Evolutionary conservation across 352 stramenopile species (phyloP).

Genomic region (Peronospora destructor): DNA sequence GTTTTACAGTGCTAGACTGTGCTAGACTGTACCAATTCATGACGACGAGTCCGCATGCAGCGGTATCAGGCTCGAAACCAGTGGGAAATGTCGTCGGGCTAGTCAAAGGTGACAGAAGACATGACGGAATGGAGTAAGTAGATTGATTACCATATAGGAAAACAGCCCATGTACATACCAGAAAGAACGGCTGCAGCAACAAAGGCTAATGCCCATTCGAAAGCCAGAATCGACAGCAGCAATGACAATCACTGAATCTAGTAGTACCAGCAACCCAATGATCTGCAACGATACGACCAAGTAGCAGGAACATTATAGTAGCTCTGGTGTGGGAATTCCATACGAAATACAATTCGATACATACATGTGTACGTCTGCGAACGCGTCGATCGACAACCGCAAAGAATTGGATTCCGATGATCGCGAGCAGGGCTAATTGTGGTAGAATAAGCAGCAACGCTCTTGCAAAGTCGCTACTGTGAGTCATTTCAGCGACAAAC

Average conservation of each 20-base stretch:
- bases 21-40: conserved; percentile 21
- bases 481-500: conserved; percentile 7
- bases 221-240: conserved; percentile 19
- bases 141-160: background rate
- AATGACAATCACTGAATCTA: conserved; percentile 5
- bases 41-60: conserved; percentile 13
- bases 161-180: conserved; percentile 10
- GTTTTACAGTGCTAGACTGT: background rate
- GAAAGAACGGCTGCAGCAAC: conserved; percentile 24
- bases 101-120: background rate
- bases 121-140: background rate
- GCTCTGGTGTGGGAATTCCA: no score
- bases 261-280: background rate
- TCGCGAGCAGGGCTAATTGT: conserved; percentile 9
- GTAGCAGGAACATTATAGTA: background rate
- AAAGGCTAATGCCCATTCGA: conserved; percentile 16
- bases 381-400: conserved; percentile 1
- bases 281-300: background rate
- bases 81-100: conserved; percentile 13
- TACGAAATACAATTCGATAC: background rate
- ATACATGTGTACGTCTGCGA: conserved; percentile 6
- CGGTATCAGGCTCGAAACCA: background rate
- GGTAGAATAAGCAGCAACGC: conserved; percentile 11
- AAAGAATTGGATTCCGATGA: conserved; percentile 6
- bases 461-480: background rate